Evolutionary conservation across 2,329 filamentous ascomycete species (phyloP).

Genomic region (Knoxdaviesia proteae): DNA sequence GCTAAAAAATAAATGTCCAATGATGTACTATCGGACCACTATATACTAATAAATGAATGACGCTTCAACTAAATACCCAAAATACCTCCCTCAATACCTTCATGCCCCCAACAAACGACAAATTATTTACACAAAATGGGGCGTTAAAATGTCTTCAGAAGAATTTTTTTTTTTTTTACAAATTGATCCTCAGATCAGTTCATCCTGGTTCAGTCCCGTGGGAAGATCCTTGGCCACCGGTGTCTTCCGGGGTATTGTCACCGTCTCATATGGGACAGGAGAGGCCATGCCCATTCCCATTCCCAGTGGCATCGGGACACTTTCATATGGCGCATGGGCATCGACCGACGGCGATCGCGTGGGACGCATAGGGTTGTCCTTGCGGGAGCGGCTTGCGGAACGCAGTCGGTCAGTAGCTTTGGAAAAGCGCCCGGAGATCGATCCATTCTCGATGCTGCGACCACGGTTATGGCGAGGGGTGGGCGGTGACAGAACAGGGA

Average conservation of each 20-base stretch:
- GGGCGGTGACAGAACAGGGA: conserved; percentile 23
- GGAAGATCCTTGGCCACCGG: conserved; percentile 17
- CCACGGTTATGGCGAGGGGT: conserved; percentile 32
- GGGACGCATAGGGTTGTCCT: conserved; percentile 16
- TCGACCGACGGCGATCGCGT: conserved; percentile 17
- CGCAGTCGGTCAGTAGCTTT: conserved; percentile 39
- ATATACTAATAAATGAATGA: conserved; percentile 3
- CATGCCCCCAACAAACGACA: no score
- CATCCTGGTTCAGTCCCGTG: conserved; percentile 30
- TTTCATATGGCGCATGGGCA: conserved; percentile 19
- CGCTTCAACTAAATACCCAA: neutral
- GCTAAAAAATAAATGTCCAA: no score
- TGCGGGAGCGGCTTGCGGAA: conserved; percentile 34
- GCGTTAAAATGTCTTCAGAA: neutral
- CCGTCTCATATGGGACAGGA: no score
- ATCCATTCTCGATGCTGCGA: conserved; percentile 30
- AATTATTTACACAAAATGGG: no score
- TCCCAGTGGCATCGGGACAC: conserved; percentile 14
- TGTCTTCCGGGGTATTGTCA: no score
- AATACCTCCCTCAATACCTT: no score
- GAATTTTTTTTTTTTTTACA: conserved; percentile 1
- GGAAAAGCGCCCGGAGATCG: conserved; percentile 30
- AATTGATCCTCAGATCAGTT: conserved; percentile 26
- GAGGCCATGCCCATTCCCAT: no score
- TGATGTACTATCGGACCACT: no score